These are phyloP conservation scores for Alternaria brassicae DNA, from an alignment of 2,329 filamentous ascomycete genomes.

Conservation along the genomic window DNA sequence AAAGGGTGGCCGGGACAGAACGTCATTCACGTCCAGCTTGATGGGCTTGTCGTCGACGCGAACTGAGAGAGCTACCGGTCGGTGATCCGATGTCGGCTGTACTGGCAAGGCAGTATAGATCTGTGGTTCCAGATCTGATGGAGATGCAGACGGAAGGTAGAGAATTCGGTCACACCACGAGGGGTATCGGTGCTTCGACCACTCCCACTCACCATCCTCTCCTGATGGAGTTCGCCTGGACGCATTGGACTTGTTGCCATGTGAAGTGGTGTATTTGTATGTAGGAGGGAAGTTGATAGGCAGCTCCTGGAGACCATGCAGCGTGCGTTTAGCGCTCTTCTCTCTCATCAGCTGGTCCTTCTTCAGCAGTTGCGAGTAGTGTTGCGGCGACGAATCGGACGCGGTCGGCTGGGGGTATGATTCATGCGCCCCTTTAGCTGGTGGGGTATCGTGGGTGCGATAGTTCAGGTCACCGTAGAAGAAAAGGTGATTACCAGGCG, in stretches of 20 bases:
- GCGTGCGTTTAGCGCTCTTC: conserved; percentile 69
- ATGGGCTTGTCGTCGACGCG: conserved; percentile 65
- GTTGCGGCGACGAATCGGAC: conserved; percentile 56
- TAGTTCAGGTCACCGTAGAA: conserved; percentile 95
- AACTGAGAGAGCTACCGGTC: conserved; percentile 77
- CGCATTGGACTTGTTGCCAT: conserved; percentile 6
- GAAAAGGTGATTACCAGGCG: conserved; percentile 78
- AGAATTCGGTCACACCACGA: conserved; percentile 94
- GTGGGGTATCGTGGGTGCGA: conserved; percentile 74
- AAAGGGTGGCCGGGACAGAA: conserved; percentile 61
- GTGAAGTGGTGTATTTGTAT: conserved; percentile 76
- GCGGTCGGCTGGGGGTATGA: conserved; percentile 69
- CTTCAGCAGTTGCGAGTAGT: conserved; percentile 72
- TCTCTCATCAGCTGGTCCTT: conserved; percentile 83
- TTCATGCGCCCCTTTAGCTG: conserved; percentile 63
- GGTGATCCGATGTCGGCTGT: conserved; percentile 85
- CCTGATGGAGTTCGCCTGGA: conserved; percentile 24
- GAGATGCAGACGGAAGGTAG: conserved; percentile 64
- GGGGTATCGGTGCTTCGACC: conserved; percentile 81
- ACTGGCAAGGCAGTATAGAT: conserved; percentile 79
- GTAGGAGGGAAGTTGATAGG: conserved; percentile 84
- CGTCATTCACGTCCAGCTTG: conserved; percentile 42
- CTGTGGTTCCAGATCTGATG: conserved; percentile 60
- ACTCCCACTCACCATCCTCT: conserved; percentile 64
- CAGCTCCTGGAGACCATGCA: conserved; percentile 80